Evolutionary conservation across 2,329 filamentous ascomycete species (phyloP), one percentile per base, ranked within the genome.

Genomic region (Dothiorella sarmentorum): DNA sequence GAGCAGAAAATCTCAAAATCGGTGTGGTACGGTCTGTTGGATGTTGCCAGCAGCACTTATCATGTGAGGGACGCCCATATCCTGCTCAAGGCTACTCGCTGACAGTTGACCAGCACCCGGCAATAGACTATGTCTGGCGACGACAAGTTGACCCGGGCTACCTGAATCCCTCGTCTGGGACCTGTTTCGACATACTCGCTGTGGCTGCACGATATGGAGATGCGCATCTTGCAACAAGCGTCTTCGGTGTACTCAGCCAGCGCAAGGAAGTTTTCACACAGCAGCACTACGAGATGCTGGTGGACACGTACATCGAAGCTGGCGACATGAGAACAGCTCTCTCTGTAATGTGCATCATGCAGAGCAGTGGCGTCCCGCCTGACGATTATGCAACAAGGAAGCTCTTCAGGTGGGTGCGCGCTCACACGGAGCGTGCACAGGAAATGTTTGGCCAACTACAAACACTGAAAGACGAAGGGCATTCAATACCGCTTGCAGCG

Each of bases 271-370:
- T 81, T 38, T 78, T 91, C 35, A 77, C 80, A 7, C 73, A 81
- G 5, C 80, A 88, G 62, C 90, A 97, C 69, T 96, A 94, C 72
- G 91, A 95, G 70, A 81, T 87, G 26, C 80, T 97, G 26, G 77
- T 92, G 6, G 85, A 90, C 59, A 82, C 88, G 3, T 90, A 95
- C 67, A 78, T 85, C 10, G 71, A 72, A 15, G 75, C 77, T 3
- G 78, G 80, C 2, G 85, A 94, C 63, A 67, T 93, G 7, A 73
- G 76, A 22, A 83, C 85, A 24, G 88, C 89, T 0, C 79, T 96
- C 33, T 82, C 83, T 38, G 80, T 89, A 1, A 77, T 96, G 15
- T 84, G 83, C 63, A 86, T 91, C 68, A 94, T 96, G 87, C 75
- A 82, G 20, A 79, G 83, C 60, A 82, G 85, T 17, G 84, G 85